Evolutionary conservation across 2,329 filamentous ascomycete species (phyloP).

Genomic region (Cercospora brassicicola): DNA sequence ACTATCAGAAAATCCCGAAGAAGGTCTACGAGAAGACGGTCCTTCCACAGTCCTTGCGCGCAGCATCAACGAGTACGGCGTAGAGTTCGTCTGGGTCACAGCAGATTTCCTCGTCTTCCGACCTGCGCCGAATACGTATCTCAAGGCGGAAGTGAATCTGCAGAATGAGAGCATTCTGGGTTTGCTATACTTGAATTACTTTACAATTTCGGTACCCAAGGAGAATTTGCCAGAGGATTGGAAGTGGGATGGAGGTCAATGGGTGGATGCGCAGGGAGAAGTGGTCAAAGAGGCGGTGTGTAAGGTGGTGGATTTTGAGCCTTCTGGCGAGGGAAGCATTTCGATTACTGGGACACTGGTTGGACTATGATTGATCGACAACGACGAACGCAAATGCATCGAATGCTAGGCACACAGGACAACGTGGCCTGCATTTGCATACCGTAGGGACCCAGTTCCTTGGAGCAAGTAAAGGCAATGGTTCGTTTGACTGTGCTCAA

Average conservation of each 20-base stretch:
- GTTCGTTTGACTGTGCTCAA: not conserved
- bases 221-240: slow-evolving; percentile 73
- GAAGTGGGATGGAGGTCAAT: slow-evolving; percentile 70
- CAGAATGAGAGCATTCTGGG: slow-evolving; percentile 88
- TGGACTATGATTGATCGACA: slow-evolving; percentile 9
- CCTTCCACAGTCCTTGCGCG: slow-evolving; percentile 41
- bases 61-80: slow-evolving; percentile 76
- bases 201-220: slow-evolving; percentile 83
- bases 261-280: slow-evolving; percentile 69
- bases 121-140: slow-evolving; percentile 68
- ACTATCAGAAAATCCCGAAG: slow-evolving; percentile 54
- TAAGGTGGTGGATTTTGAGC: slow-evolving; percentile 81
- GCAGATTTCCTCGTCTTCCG: slow-evolving; percentile 83
- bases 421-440: no score
- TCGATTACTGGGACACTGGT: slow-evolving; percentile 25
- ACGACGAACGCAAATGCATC: not conserved
- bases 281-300: slow-evolving; percentile 71
- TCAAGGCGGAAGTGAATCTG: slow-evolving; percentile 80
- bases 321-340: slow-evolving; percentile 44
- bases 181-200: slow-evolving; percentile 84
- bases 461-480: not conserved
- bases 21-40: slow-evolving; percentile 14
- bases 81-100: slow-evolving; percentile 83
- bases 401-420: not conserved
- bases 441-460: not conserved